phyloP scores from a whole-genome alignment of 495 filamentous ascomycete species.

The Thozetella sp. region DNA sequence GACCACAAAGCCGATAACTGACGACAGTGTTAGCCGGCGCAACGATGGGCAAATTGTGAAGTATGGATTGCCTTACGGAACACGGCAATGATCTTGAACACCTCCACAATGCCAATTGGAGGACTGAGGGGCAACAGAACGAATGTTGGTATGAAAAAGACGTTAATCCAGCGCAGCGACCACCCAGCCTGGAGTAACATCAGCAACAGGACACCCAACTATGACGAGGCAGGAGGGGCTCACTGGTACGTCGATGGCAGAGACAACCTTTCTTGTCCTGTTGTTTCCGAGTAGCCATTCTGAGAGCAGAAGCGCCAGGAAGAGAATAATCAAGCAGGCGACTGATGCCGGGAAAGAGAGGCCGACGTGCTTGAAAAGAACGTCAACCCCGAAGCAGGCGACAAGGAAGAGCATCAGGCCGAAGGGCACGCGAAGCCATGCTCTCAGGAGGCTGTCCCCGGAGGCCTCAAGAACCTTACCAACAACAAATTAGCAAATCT shows the following conservation, averaged over 20 bases:
- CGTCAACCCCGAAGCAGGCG: slow-evolving; percentile 51
- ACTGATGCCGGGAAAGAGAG: slow-evolving; percentile 57
- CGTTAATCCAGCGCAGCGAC: slow-evolving; percentile 55
- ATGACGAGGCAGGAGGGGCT: slow-evolving; percentile 2
- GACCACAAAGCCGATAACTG: slow-evolving; percentile 53
- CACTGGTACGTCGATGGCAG: slow-evolving; percentile 51
- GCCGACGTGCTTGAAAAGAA: slow-evolving; percentile 44
- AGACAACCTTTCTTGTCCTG: slow-evolving; percentile 42
- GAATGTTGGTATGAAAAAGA: slow-evolving; percentile 57
- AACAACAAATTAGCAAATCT: neutral
- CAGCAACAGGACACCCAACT: neutral
- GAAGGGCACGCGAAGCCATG: slow-evolving; percentile 51
- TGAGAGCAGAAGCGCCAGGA: slow-evolving; percentile 41
- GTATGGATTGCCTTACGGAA: slow-evolving; percentile 37
- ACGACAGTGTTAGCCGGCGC: neutral
- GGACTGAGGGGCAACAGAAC: slow-evolving; percentile 54
- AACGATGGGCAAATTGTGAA: neutral
- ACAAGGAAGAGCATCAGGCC: slow-evolving; percentile 48
- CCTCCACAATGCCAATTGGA: slow-evolving; percentile 49
- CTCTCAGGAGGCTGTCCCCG: slow-evolving; percentile 26
- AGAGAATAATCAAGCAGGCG: slow-evolving; percentile 49
- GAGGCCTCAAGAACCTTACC: slow-evolving; percentile 17
- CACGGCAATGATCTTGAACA: slow-evolving; percentile 54
- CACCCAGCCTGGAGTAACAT: slow-evolving; percentile 43
- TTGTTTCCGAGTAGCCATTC: slow-evolving; percentile 44